A percentile compares a stretch with the other conserved stretches of the same genome.
These are phyloP conservation scores for Paraglomus occultum DNA, from an alignment of 192 early-diverging fungal species.

Conservation along the genomic window DNA sequence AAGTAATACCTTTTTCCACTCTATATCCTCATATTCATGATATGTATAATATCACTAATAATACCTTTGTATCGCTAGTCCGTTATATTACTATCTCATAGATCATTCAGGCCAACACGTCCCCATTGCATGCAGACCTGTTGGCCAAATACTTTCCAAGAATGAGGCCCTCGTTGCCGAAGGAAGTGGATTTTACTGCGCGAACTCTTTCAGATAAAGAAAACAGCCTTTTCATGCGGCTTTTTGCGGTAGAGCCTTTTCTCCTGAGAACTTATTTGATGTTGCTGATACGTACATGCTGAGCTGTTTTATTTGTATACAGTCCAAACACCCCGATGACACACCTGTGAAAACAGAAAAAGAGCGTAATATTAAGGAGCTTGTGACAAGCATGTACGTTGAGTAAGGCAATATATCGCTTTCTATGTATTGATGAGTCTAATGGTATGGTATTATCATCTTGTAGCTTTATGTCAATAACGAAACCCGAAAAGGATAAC, in stretches of 20 bases:
- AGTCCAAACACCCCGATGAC: slow-evolving; percentile 16
- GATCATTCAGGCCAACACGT: slow-evolving; percentile 21
- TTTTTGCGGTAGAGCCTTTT: slow-evolving; percentile 24
- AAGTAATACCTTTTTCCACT: too few species aligned
- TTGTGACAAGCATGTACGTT: slow-evolving; percentile 27
- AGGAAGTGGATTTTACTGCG: slow-evolving; percentile 20
- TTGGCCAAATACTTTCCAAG: slow-evolving; percentile 20
- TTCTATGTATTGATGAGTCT: slow-evolving; percentile 9
- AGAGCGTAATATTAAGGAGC: slow-evolving; percentile 19
- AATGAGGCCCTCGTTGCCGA: slow-evolving; percentile 19
- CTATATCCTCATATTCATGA: too few species aligned
- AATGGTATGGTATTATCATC: slow-evolving; percentile 11
- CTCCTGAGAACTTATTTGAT: too few species aligned
- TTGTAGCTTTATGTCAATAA: slow-evolving; percentile 18
- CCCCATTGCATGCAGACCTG: slow-evolving; percentile 5
- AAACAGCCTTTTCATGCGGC: slow-evolving; percentile 20
- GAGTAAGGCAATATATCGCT: slow-evolving; percentile 20
- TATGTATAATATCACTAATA: too few species aligned
- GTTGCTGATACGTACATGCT: slow-evolving; percentile 7
- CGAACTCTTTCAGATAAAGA: slow-evolving; percentile 27
- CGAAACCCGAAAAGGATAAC: slow-evolving; percentile 29
- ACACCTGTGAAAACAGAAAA: slow-evolving; percentile 1
- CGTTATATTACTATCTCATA: slow-evolving; percentile 25
- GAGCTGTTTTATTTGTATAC: slow-evolving; percentile 28
- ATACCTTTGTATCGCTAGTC: too few species aligned